phyloP scores from a whole-genome alignment of 176 grass and related monocot species.

The Bolboschoenus planiculmis region DNA sequence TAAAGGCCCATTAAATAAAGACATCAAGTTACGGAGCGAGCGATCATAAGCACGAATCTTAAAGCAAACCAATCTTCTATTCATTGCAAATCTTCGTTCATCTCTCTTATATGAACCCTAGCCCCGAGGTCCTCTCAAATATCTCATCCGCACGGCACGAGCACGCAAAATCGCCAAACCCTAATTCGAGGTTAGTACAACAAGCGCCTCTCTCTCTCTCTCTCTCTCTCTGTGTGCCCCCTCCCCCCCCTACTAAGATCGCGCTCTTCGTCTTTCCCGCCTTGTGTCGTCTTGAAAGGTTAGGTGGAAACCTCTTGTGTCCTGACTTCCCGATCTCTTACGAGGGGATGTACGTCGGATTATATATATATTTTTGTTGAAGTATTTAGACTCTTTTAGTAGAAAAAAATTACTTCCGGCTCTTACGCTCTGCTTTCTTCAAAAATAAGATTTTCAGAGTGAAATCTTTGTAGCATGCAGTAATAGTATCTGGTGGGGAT shows the following conservation, averaged over 20 bases:
- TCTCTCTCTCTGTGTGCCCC: neutral
- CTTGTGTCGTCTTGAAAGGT: neutral
- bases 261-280: neutral
- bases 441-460: too few species aligned
- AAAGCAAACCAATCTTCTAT: neutral
- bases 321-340: neutral
- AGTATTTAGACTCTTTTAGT: neutral
- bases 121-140: neutral
- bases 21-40: neutral
- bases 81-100: neutral
- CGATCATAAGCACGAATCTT: neutral
- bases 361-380: neutral
- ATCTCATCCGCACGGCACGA: neutral
- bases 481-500: too few species aligned
- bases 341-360: neutral
- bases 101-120: neutral
- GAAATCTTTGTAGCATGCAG: neutral
- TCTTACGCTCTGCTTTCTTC: too few species aligned
- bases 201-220: neutral
- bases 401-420: neutral
- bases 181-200: constrained; percentile 10
- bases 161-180: neutral
- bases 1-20: neutral
- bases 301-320: neutral
- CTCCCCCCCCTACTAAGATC: constrained; percentile 2